phyloP scores from a whole-genome alignment of 306 rosid genomes.

The Luffa acutangula region DNA sequence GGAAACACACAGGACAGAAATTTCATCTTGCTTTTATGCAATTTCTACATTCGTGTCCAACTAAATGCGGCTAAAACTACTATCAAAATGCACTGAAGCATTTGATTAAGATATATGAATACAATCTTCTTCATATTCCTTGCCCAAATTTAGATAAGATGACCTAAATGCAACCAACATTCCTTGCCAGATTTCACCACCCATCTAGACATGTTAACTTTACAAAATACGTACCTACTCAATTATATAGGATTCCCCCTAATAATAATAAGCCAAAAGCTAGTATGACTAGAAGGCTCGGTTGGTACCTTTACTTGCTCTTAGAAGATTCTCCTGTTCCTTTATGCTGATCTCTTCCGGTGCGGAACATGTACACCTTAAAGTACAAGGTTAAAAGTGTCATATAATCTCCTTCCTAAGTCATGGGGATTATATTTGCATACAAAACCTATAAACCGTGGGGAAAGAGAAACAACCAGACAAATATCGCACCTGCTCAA shows the following conservation, averaged over 20 bases:
- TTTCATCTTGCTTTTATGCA: conserved; percentile 1
- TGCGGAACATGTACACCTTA: conserved; percentile 58
- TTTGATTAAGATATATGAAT: not conserved
- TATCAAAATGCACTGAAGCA: not conserved
- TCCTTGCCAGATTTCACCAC: not conserved
- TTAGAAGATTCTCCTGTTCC: conserved; percentile 60
- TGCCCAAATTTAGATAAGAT: not conserved
- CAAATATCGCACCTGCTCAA: conserved; percentile 43
- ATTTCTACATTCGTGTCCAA: not conserved
- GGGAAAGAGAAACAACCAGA: conserved; percentile 8
- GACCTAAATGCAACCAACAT: not conserved
- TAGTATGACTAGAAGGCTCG: not conserved
- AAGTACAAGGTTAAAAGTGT: conserved; percentile 11
- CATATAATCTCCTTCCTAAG: conserved; percentile 13
- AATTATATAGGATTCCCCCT: not conserved
- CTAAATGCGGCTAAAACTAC: not conserved
- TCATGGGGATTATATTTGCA: not conserved
- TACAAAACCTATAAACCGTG: not conserved
- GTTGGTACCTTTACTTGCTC: conserved; percentile 56
- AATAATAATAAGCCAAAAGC: not conserved
- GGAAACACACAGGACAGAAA: not conserved
- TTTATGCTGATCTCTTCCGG: conserved; percentile 57
- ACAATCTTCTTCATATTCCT: not conserved
- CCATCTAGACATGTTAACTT: conserved; percentile 3
- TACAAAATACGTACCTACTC: not conserved